phyloP scores from a whole-genome alignment of 129 eudicot species.

The Escallonia herrerae region DNA sequence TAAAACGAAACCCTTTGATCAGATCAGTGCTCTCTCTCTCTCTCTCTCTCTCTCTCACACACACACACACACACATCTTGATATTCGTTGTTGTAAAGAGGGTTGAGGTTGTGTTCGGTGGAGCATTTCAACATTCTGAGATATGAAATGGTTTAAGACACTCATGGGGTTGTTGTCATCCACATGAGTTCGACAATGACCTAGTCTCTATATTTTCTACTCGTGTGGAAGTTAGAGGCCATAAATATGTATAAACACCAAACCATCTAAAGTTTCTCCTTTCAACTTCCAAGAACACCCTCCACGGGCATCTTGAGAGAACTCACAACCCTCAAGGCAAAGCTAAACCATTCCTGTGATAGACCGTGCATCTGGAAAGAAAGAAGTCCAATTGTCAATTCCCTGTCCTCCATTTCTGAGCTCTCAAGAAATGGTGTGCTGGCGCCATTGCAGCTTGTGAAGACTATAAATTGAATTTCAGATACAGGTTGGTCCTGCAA shows the following conservation, averaged over 20 bases:
- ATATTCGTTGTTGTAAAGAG: background rate
- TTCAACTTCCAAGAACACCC: conserved; percentile 6
- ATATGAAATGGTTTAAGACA: too few relatives aligned
- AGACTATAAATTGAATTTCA: conserved; percentile 12
- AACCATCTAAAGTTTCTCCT: background rate
- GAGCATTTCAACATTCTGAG: conserved; percentile 8
- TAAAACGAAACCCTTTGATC: too few relatives aligned
- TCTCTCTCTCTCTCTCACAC: background rate
- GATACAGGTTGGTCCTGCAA: conserved; percentile 21
- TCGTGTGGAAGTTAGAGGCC: conserved; percentile 31
- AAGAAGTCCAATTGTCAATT: background rate
- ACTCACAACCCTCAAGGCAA: conserved; percentile 26
- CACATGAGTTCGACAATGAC: too few relatives aligned
- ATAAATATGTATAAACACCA: background rate
- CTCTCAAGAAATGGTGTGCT: conserved; percentile 9
- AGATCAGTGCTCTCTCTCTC: conserved; percentile 13
- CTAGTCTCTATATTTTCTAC: conserved; percentile 22
- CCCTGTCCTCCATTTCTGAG: background rate
- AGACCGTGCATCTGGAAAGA: conserved; percentile 4
- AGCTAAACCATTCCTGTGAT: conserved; percentile 19
- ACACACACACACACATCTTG: background rate
- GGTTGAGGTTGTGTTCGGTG: background rate
- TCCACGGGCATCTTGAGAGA: conserved; percentile 56
- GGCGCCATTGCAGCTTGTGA: conserved; percentile 18
- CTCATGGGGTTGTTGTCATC: too few relatives aligned